Conservation (phyloP, 805 yeast species). For the Sugiyamaella americana region DNA sequence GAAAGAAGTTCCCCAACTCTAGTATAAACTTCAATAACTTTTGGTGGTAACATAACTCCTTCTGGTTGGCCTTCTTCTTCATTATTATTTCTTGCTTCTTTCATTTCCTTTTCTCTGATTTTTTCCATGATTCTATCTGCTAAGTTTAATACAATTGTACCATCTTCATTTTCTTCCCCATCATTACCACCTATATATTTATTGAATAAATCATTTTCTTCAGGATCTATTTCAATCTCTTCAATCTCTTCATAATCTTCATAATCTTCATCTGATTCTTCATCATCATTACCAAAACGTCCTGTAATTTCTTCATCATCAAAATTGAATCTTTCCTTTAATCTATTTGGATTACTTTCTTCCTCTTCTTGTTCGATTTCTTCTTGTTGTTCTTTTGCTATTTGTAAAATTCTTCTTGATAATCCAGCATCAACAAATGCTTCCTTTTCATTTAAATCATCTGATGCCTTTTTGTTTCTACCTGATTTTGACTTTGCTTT, state of each 20-base stretch:
- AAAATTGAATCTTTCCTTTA: constrained; percentile 42
- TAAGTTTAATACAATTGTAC: constrained; percentile 33
- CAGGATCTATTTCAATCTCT: constrained; percentile 63
- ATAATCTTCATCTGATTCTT: constrained; percentile 40
- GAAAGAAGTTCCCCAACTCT: constrained; percentile 83
- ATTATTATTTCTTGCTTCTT: neutral
- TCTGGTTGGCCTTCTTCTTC: constrained; percentile 34
- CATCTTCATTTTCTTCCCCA: constrained; percentile 24
- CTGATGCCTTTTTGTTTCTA: constrained; percentile 30
- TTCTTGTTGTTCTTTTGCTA: constrained; percentile 90
- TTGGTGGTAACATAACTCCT: constrained; percentile 88
- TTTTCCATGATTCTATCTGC: constrained; percentile 94
- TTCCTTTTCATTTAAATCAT: constrained; percentile 41
- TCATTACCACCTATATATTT: constrained; percentile 42
- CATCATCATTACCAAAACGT: constrained; percentile 33
- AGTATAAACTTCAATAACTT: constrained; percentile 90
- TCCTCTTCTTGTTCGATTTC: constrained; percentile 72
- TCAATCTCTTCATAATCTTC: constrained; percentile 45
- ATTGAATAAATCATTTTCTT: constrained; percentile 80
- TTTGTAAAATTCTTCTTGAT: constrained; percentile 77
- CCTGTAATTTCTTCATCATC: constrained; percentile 44
- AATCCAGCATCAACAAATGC: constrained; percentile 74
- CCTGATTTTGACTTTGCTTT: constrained; percentile 31
- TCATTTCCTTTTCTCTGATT: constrained; percentile 61
- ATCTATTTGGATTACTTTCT: constrained; percentile 31